These are phyloP conservation scores for Parachaetomium inaequale DNA, from an alignment of 495 filamentous ascomycete species.

Conservation along the genomic window DNA sequence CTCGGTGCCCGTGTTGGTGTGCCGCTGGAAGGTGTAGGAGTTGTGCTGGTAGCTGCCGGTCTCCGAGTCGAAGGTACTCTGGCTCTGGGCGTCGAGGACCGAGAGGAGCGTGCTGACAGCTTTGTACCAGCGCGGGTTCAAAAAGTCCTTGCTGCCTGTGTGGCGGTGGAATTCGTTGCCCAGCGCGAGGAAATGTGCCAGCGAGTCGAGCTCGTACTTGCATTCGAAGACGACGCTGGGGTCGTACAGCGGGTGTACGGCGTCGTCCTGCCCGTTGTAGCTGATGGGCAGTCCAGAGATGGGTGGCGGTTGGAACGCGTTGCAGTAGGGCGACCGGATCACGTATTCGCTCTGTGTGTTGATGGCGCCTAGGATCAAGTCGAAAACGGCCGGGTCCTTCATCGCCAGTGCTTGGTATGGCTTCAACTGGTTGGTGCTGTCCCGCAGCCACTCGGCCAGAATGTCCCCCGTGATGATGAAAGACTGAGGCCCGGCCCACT, in stretches of 20 bases:
- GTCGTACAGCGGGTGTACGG: conserved; percentile 83
- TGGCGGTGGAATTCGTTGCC: conserved; percentile 80
- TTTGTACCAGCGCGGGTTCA: conserved; percentile 73
- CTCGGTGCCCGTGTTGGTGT: conserved; percentile 80
- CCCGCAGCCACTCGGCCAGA: conserved; percentile 94
- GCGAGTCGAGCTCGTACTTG: conserved; percentile 97
- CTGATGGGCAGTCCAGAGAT: conserved; percentile 67
- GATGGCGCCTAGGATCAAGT: conserved; percentile 87
- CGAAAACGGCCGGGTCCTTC: conserved; percentile 69
- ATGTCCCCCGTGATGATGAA: conserved; percentile 99
- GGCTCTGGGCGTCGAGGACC: conserved; percentile 73
- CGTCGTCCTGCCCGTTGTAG: conserved; percentile 72
- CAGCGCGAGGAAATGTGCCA: conserved; percentile 85
- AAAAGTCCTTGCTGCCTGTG: conserved; percentile 71
- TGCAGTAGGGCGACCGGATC: conserved; percentile 93
- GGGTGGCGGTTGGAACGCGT: conserved; percentile 93
- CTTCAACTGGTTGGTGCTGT: conserved; percentile 91
- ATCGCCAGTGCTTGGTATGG: conserved; percentile 84
- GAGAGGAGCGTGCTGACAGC: conserved; percentile 71
- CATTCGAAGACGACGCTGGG: conserved; percentile 87
- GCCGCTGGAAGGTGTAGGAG: conserved; percentile 80
- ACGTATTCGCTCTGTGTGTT: conserved; percentile 95
- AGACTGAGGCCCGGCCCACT: conserved; percentile 80
- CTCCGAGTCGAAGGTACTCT: conserved; percentile 70
- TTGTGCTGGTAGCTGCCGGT: conserved; percentile 63